Evolutionary conservation across 192 early-diverging fungal species (phyloP).

Genomic region (Backusella liffmaniae): DNA sequence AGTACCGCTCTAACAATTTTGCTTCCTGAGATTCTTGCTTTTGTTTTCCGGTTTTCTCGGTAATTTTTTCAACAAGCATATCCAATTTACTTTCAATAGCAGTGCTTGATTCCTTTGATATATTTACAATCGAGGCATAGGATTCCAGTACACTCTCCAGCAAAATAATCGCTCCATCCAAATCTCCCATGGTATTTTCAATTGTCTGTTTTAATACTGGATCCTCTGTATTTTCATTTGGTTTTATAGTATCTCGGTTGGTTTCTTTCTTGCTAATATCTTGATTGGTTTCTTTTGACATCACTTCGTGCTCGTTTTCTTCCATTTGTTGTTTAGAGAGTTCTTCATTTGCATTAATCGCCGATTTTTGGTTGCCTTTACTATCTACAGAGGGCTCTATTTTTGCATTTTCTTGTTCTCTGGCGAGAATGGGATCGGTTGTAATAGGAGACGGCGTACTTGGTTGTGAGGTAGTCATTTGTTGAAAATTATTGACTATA

Average conservation of each 20-base stretch:
- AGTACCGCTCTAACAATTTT: constrained; percentile 7
- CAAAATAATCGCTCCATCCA: constrained; percentile 2
- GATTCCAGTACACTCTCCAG: constrained; percentile 10
- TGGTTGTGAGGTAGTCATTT: neutral
- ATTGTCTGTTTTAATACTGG: neutral
- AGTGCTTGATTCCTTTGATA: neutral
- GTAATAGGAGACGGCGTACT: neutral
- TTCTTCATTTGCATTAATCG: neutral
- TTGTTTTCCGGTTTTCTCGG: neutral
- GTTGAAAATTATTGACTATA: neutral
- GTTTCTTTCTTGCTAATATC: neutral
- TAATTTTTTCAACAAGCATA: constrained; percentile 6
- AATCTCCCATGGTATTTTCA: neutral
- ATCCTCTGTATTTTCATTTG: neutral
- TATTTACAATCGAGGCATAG: neutral
- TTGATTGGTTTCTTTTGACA: neutral
- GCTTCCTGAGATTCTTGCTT: constrained; percentile 8
- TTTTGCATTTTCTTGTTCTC: too few relatives aligned
- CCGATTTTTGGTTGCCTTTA: neutral
- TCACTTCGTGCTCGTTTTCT: neutral
- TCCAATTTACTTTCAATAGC: constrained; percentile 10
- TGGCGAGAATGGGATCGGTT: neutral
- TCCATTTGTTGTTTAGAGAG: neutral
- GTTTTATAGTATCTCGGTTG: neutral
- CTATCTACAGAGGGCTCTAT: neutral